Evolutionary conservation across 495 filamentous ascomycete genomes (phyloP), one percentile per base, ranked within the genome.

Genomic region (Neurospora tetrasperma): DNA sequence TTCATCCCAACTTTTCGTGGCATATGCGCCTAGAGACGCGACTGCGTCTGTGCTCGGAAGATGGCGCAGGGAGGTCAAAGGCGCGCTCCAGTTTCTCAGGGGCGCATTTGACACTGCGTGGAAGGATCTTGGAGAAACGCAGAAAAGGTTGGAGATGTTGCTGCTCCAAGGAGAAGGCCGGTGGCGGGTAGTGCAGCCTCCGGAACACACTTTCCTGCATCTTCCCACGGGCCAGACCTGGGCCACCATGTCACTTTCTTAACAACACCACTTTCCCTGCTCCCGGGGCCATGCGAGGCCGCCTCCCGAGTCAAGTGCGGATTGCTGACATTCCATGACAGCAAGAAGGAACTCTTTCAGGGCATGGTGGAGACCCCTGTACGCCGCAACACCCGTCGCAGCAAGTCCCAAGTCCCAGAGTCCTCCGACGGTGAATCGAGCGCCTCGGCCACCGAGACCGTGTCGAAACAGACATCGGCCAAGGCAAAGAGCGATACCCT

Each of bases 321-420:
- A 73, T 38, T 38, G 23, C 66, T 69, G 66, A 27, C 42, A 7
- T 59, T 70, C 7, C 48, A 11, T 41, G 54, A 69, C 66, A 86
- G 85, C 72, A 86, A 86, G 73, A 85, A 85, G 78, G 85, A 86
- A 72, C 80, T 84, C 46, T 86, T 85, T 71, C 82, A 85, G n/a
- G 85, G 85, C 71, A 85, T 86, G 85, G 73, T 86, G 40, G 83
- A 83, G 75, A 86, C 84, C 3, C 85, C 85, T 39, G 75, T 69
- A 20, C 78, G 75, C n/a, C 78, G 80, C 2, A 80, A 77, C 69
- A 74, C 78, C 27, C 77, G 80, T 31, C 82, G 84, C 75, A 83
- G 84, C 73, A 85, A 81, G 74, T 80, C 82, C 18, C 83, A 79
- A 23, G 78, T 83, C 74, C 78, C 81, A 18, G 73, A 80, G 69